Percentiles rank a stretch among this genome's conserved stretches.
These are phyloP conservation scores for Apiospora rasikravindrae DNA, from an alignment of 2,329 filamentous ascomycete species.

Conservation along the genomic window DNA sequence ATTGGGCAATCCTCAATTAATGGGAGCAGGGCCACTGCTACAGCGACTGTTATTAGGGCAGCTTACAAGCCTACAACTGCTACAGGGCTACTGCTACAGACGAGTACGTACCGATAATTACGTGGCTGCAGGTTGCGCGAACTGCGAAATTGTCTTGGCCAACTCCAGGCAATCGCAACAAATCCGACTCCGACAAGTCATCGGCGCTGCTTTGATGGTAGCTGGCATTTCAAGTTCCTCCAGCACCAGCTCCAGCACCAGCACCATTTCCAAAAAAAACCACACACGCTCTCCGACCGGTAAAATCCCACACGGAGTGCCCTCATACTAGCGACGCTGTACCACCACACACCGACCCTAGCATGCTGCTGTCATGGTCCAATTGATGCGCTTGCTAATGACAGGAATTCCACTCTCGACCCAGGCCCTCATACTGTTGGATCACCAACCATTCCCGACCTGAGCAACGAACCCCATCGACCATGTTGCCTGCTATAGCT, in stretches of 20 bases:
- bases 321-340: neutral
- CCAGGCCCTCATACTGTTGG: slow-evolving; percentile 7
- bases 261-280: neutral
- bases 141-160: slow-evolving; percentile 7
- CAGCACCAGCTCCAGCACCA: neutral
- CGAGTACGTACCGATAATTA: neutral
- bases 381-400: slow-evolving; percentile 15
- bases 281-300: neutral
- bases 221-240: slow-evolving; percentile 3
- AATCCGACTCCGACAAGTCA: slow-evolving; percentile 3
- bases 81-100: neutral
- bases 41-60: neutral
- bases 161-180: slow-evolving; percentile 8
- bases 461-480: slow-evolving; percentile 23
- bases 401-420: slow-evolving; percentile 5
- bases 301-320: neutral
- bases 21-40: neutral
- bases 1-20: neutral
- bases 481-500: slow-evolving; percentile 44
- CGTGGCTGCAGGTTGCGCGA: slow-evolving; percentile 4
- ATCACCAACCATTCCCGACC: slow-evolving; percentile 14
- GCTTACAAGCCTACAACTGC: neutral
- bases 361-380: slow-evolving; percentile 20
- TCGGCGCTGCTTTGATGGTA: slow-evolving; percentile 7
- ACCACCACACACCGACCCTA: neutral